Evolutionary conservation across 768 basidiomycete species (phyloP), one percentile per base, ranked within the genome.

Genomic region (Amanita molliuscula): DNA sequence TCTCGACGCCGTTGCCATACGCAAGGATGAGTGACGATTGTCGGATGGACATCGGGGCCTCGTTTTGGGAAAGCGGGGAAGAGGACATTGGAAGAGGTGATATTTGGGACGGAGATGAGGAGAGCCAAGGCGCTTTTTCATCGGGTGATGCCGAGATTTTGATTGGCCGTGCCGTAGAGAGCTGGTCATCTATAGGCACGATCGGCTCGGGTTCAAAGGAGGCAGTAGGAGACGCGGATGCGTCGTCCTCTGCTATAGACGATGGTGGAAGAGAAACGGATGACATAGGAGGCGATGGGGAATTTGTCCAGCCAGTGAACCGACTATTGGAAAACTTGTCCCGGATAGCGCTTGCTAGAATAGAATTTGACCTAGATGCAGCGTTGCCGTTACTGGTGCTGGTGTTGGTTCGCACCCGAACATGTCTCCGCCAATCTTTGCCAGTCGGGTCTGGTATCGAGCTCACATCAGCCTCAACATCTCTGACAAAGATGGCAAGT

Each of bases 401-500:
- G 2, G 28, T 60, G 53, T 13, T 59, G 58, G 8, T 50, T 48
- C 18, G 53, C 44, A 8, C 23, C 35, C 8, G 53, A 52, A 35
- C 54, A 53, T 6, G 62, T 59, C 62, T 61, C 29, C 62, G 67
- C 67, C 49, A 50, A 34, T 50, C 41, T 35, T 58, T 63, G 11
- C 84, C 87, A 0, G 78, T 87, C 0, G 87, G 84, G 55, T 88
- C 84, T 2, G 75, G 73, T 5, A 87, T 64, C 0, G 72, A 65
- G 2, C 68, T 64, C 13, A 58, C 66, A 10, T 56, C 61, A 3
- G 63, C 55, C 38, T 72, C 70, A 11, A 83, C 87, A 57, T 95
- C 88, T 18, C 95, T 77, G 37, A 98, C 80, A 65, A 90, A 89
- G 31, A 97, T 78, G 3, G 73, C 90, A 3, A 83, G 66, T 33